phyloP scores from a whole-genome alignment of 176 grass and related monocot genomes.

The Carex kokanica region DNA sequence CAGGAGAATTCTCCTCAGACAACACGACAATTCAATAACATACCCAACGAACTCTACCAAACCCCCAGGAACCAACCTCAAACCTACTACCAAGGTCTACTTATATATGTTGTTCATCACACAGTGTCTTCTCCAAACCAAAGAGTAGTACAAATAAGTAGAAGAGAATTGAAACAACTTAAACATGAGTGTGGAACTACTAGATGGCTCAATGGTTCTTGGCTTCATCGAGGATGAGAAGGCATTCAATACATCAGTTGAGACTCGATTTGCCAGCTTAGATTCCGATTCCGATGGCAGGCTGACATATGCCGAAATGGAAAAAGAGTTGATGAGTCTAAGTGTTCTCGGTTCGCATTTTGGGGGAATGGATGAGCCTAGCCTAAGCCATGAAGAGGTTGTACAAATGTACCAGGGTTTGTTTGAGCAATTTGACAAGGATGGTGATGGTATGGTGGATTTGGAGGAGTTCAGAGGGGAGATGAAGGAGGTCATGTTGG shows the following conservation, averaged over 20 bases:
- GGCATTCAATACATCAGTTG: slow-evolving; percentile 48
- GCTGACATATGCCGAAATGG: slow-evolving; percentile 69
- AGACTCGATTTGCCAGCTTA: slow-evolving; percentile 45
- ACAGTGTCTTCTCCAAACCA: slow-evolving; percentile 11
- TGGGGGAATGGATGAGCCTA: slow-evolving; percentile 41
- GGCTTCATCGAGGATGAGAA: slow-evolving; percentile 64
- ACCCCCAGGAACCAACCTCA: slow-evolving; percentile 35
- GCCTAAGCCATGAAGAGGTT: slow-evolving; percentile 33
- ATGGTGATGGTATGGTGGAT: slow-evolving; percentile 59
- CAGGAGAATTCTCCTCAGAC: neutral
- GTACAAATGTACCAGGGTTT: slow-evolving; percentile 38
- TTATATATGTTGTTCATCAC: slow-evolving; percentile 1
- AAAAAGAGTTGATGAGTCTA: slow-evolving; percentile 49
- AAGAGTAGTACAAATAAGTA: neutral
- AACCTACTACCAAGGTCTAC: slow-evolving; percentile 23
- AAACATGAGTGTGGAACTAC: slow-evolving; percentile 72
- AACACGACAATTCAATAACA: neutral
- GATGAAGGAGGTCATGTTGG: slow-evolving; percentile 91
- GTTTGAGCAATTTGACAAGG: slow-evolving; percentile 57
- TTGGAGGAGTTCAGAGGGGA: slow-evolving; percentile 57
- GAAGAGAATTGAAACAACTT: neutral
- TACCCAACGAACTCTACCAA: slow-evolving; percentile 23
- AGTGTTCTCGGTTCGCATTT: slow-evolving; percentile 51
- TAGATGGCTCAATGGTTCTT: slow-evolving; percentile 53
- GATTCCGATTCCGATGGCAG: slow-evolving; percentile 49